Evolutionary conservation across 805 yeast species (phyloP), one percentile per base, ranked within the genome.

Genomic region (Hemisphaericaspora nanyangensis): DNA sequence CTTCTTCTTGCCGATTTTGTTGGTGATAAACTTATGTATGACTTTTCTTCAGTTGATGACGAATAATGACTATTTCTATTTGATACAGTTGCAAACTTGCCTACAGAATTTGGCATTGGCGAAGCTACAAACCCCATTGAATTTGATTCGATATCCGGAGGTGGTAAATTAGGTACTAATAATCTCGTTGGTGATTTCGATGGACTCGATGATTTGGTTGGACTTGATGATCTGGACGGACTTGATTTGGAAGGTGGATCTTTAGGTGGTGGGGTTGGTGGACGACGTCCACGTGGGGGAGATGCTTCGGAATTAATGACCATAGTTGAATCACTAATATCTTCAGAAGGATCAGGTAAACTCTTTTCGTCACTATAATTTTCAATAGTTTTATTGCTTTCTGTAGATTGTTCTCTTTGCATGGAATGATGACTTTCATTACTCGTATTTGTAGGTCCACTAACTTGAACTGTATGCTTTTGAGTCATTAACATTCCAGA

Each of bases 401-500:
- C 22, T 38, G 19, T 27, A 16, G 35, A 18, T 7, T 13, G 12
- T n/a, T 17, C 7, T 5, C 18, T 17, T 30, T 34, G 34, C 7
- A 38, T 37, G 17, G 7, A n/a, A 18, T 8, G 36, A 33, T 7
- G 7, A 18, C 11, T n/a, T 34, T 22, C 35, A 39, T 15, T 26
- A 26, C 28, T 33, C 16, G 17, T 40, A n/a, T n/a, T n/a, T n/a
- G n/a, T n/a, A n/a, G n/a, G n/a, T n/a, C n/a, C n/a, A n/a, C n/a
- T n/a, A n/a, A n/a, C n/a, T n/a, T n/a, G n/a, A n/a, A n/a, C n/a
- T n/a, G n/a, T n/a, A n/a, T n/a, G n/a, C n/a, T n/a, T n/a, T n/a
- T n/a, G n/a, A n/a, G n/a, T 34, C 37, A 35, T 20, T 37, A 19
- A 36, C 17, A 17, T n/a, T 12, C 34, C 25, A 20, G 24, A 18